Evolutionary conservation across 768 basidiomycete genomes (phyloP).

Genomic region (Porpolomopsis calyptriformis): DNA sequence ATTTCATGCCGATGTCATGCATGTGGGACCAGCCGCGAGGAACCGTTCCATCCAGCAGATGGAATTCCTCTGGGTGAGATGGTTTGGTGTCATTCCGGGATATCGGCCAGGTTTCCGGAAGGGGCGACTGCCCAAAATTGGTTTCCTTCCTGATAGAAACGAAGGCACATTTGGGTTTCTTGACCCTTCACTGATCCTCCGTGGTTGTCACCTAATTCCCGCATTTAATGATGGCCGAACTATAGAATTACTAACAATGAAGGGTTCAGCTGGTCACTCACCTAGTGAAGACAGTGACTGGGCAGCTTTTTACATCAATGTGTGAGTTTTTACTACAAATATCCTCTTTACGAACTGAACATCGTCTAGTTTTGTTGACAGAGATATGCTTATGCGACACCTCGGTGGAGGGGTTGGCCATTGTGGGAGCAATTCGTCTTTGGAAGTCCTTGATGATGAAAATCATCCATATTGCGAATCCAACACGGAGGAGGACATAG

Average conservation of each 20-base stretch:
- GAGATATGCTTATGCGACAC: too few species aligned
- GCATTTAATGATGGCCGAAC: slow-evolving; percentile 20
- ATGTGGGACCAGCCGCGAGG: slow-evolving; percentile 10
- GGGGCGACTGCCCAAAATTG: slow-evolving; percentile 20
- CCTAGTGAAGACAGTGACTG: slow-evolving; percentile 13
- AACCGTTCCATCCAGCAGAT: slow-evolving; percentile 11
- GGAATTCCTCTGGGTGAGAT: slow-evolving; percentile 9
- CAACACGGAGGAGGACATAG: too few species aligned
- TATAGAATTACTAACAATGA: slow-evolving; percentile 3
- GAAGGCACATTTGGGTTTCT: slow-evolving; percentile 35
- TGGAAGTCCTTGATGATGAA: too few species aligned
- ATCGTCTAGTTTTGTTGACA: too few species aligned
- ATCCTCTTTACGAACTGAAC: too few species aligned
- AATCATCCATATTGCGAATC: too few species aligned
- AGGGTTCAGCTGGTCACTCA: not conserved
- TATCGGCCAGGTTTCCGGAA: slow-evolving; percentile 9
- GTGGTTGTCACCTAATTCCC: slow-evolving; percentile 32
- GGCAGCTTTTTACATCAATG: slow-evolving; percentile 24
- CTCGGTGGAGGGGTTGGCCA: too few species aligned
- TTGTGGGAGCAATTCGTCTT: too few species aligned
- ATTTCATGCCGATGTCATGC: slow-evolving; percentile 1
- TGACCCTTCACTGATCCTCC: slow-evolving; percentile 30
- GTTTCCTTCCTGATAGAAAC: slow-evolving; percentile 23
- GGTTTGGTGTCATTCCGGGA: slow-evolving; percentile 2
- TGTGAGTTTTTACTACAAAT: slow-evolving; percentile 22